These are phyloP conservation scores for Chalara sp. DNA, from an alignment of 2,329 filamentous ascomycete genomes.

Conservation along the genomic window DNA sequence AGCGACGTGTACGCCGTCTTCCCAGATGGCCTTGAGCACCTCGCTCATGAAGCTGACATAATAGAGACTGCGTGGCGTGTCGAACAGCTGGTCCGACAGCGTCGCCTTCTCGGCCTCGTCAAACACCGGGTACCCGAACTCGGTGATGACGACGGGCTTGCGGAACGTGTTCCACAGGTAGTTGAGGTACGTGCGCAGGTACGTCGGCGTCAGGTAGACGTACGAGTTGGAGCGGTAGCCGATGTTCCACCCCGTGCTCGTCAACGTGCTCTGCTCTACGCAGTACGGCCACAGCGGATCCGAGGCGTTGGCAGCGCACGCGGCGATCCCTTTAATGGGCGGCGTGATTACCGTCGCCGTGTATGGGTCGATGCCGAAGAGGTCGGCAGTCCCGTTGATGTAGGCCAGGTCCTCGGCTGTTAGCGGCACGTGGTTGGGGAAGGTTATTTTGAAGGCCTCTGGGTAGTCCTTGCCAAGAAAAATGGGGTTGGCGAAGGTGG, in stretches of 20 bases:
- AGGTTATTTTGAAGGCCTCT: constrained; percentile 27
- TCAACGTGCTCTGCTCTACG: constrained; percentile 39
- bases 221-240: constrained; percentile 49
- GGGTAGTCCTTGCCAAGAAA: constrained; percentile 45
- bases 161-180: constrained; percentile 55
- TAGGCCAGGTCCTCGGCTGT: constrained; percentile 39
- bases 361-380: constrained; percentile 51
- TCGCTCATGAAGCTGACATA: constrained; percentile 39
- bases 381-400: constrained; percentile 46
- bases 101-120: constrained; percentile 35
- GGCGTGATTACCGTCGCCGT: constrained; percentile 45
- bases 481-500: constrained; percentile 42
- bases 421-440: constrained; percentile 32
- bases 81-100: constrained; percentile 37
- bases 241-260: constrained; percentile 47
- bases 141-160: constrained; percentile 36
- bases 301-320: constrained; percentile 40
- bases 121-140: constrained; percentile 52
- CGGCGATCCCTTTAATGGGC: constrained; percentile 36
- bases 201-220: constrained; percentile 51
- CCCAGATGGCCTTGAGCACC: constrained; percentile 37
- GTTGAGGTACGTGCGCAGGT: constrained; percentile 47
- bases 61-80: constrained; percentile 37
- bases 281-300: constrained; percentile 45
- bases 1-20: constrained; percentile 38